These are phyloP conservation scores for Kodamaea fungicola DNA, from an alignment of 1,139 yeast species.

Conservation along the genomic window DNA sequence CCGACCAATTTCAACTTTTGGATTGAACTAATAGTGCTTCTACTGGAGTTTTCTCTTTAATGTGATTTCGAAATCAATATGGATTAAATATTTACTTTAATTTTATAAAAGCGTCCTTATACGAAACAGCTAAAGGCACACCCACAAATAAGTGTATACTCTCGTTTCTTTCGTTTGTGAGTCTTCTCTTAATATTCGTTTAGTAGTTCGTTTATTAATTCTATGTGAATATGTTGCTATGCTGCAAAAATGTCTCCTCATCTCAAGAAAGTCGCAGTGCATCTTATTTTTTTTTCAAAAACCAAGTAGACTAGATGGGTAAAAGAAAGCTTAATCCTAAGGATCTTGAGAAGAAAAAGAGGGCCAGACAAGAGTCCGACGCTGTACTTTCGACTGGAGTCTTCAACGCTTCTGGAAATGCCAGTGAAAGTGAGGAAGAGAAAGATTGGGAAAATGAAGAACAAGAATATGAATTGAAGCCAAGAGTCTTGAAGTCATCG, in stretches of 20 bases:
- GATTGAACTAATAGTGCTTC: too few relatives aligned
- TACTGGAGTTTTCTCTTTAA: too few relatives aligned
- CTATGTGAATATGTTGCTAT: background rate
- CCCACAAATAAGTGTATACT: too few relatives aligned
- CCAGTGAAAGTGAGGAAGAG: slow-evolving; percentile 7
- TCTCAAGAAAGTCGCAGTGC: background rate
- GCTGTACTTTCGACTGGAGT: slow-evolving; percentile 43
- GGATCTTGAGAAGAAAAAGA: slow-evolving; percentile 45
- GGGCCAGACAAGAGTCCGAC: slow-evolving; percentile 49
- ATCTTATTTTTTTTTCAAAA: background rate
- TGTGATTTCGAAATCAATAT: too few relatives aligned
- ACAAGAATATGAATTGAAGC: slow-evolving; percentile 64
- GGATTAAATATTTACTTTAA: too few relatives aligned
- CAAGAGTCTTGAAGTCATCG: slow-evolving; percentile 40
- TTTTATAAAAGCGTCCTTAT: too few relatives aligned
- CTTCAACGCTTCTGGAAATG: slow-evolving; percentile 24
- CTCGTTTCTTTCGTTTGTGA: too few relatives aligned
- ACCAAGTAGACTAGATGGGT: slow-evolving; percentile 30
- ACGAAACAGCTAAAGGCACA: too few relatives aligned
- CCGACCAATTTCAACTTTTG: too few relatives aligned
- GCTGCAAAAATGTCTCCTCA: background rate
- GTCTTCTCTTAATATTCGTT: too few relatives aligned
- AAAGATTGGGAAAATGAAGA: slow-evolving; percentile 57
- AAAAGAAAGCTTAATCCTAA: slow-evolving; percentile 43
- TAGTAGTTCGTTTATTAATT: too few relatives aligned